phyloP scores from a whole-genome alignment of 306 rosid species.

The Cercis canadensis region DNA sequence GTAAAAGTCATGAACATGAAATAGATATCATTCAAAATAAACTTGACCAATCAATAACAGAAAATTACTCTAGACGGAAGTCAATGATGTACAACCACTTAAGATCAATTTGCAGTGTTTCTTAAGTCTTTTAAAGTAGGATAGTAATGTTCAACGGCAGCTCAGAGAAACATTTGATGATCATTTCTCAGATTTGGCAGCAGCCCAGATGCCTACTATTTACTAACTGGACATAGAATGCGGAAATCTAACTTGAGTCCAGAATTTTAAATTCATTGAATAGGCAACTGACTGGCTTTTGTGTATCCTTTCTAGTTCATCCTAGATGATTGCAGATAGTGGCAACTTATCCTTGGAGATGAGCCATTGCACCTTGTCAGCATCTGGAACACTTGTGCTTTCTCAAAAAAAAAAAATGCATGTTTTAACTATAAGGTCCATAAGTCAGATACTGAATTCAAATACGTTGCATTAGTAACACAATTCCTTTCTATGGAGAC shows the following conservation, averaged over 20 bases:
- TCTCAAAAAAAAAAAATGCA: conserved; percentile 2
- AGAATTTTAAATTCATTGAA: conserved; percentile 8
- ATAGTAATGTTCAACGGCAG: conserved; percentile 21
- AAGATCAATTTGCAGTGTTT: neutral
- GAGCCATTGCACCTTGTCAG: conserved; percentile 4
- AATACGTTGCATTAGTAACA: conserved; percentile 7
- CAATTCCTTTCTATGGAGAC: conserved; percentile 1
- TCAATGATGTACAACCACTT: conserved; percentile 6
- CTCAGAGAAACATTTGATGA: conserved; percentile 2
- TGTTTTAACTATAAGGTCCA: neutral
- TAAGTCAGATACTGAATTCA: conserved; percentile 28
- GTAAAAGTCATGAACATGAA: conserved; percentile 28
- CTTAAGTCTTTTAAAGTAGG: conserved; percentile 5
- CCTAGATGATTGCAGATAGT: neutral
- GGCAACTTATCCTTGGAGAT: conserved; percentile 2
- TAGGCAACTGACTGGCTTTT: conserved; percentile 1
- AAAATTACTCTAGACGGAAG: neutral
- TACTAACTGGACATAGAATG: neutral
- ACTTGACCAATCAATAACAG: conserved; percentile 13
- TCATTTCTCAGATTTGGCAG: conserved; percentile 2
- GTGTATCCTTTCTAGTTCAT: conserved; percentile 1
- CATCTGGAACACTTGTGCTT: neutral
- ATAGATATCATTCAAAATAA: conserved; percentile 22
- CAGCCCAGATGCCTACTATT: neutral
- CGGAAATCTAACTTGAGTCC: neutral